Evolutionary conservation across 768 basidiomycete genomes (phyloP).

Genomic region (Bullera alba): DNA sequence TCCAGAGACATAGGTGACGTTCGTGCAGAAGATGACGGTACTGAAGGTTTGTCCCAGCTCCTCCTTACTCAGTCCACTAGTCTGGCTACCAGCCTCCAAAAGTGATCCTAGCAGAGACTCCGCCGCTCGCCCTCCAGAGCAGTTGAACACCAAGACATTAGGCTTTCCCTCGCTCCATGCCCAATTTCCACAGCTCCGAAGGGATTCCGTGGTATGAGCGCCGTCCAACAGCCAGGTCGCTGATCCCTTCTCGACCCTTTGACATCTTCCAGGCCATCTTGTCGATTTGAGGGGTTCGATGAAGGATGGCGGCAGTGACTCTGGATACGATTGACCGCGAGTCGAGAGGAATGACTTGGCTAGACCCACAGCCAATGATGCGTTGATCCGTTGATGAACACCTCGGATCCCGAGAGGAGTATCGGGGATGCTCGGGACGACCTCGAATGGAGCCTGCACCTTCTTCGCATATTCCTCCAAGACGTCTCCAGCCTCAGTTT

Average conservation of each 20-base stretch:
- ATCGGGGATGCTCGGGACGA: conserved; percentile 55
- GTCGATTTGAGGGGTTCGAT: conserved; percentile 60
- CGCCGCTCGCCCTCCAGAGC: conserved; percentile 82
- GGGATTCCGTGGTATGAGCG: conserved; percentile 87
- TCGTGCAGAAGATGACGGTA: conserved; percentile 88
- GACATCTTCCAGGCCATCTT: conserved; percentile 92
- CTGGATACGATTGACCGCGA: conserved; percentile 25
- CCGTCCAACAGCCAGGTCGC: conserved; percentile 90
- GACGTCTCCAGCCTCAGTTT: conserved; percentile 62
- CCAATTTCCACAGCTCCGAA: conserved; percentile 82
- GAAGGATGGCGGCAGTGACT: conserved; percentile 53
- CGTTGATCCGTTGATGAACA: conserved; percentile 78
- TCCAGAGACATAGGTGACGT: conserved; percentile 87
- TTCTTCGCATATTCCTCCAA: conserved; percentile 63
- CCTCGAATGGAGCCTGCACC: conserved; percentile 60
- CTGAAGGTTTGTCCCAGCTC: conserved; percentile 53
- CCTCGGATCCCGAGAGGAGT: conserved; percentile 69
- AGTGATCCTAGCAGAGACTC: conserved; percentile 61
- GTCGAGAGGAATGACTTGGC: conserved; percentile 58
- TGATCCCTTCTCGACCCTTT: conserved; percentile 54
- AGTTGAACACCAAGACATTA: conserved; percentile 78
- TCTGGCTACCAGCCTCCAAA: conserved; percentile 50
- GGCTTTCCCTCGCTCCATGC: conserved; percentile 58
- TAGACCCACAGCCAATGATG: conserved; percentile 71
- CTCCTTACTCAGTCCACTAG: conserved; percentile 8